Percentiles rank a stretch among this genome's conserved stretches.
phyloP scores from a whole-genome alignment of 345 rosid species.

The Durio zibethinus region DNA sequence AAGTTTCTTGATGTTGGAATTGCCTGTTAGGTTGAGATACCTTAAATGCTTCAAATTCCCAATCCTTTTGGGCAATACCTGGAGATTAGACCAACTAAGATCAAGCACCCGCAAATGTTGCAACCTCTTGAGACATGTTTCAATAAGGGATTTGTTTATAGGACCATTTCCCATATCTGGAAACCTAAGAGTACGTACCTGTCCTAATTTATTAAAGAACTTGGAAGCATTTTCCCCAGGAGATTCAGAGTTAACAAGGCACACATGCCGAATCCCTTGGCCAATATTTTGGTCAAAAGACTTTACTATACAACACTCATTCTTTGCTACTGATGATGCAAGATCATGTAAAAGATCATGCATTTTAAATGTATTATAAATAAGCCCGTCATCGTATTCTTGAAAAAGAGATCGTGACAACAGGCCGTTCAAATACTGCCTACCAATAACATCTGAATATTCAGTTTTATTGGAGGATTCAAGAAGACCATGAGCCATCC shows the following conservation, averaged over 20 bases:
- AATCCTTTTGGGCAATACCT: neutral
- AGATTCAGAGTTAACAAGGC: neutral
- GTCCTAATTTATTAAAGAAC: neutral
- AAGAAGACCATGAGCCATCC: neutral
- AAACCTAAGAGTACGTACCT: neutral
- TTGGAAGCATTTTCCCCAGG: neutral
- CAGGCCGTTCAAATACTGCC: neutral
- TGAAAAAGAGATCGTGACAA: neutral
- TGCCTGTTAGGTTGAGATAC: neutral
- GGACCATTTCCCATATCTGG: neutral
- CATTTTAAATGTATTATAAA: neutral
- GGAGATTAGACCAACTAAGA: neutral
- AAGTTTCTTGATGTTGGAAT: neutral
- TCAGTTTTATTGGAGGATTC: neutral
- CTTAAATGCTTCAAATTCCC: neutral
- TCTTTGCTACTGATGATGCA: neutral
- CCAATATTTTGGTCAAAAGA: neutral
- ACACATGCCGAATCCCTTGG: neutral
- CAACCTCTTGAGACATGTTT: neutral
- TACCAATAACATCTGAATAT: neutral
- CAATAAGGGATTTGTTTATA: neutral
- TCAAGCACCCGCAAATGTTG: neutral
- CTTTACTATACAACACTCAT: neutral
- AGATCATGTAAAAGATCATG: neutral
- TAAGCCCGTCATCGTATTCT: neutral